phyloP scores from a whole-genome alignment of 768 basidiomycete genomes.

The Podaxis rugospora region DNA sequence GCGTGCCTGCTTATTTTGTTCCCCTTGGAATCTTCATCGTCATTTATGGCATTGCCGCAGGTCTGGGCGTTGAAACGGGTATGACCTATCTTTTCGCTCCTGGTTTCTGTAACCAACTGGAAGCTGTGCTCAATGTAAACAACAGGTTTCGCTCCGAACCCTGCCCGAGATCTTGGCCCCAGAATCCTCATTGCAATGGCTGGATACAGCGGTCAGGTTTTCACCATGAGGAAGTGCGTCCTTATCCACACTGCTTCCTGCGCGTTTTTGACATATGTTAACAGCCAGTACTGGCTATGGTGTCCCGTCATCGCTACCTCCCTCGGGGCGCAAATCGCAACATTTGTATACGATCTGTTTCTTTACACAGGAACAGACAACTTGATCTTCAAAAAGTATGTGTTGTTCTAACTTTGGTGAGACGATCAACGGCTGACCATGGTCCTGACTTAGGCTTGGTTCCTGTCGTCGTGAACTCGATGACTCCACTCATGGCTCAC shows the following conservation, averaged over 20 bases:
- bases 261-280: background rate
- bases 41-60: constrained; percentile 42
- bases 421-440: background rate
- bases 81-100: background rate
- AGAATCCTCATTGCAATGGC: constrained; percentile 64
- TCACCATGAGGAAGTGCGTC: constrained; percentile 34
- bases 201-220: constrained; percentile 53
- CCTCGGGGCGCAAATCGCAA: constrained; percentile 49
- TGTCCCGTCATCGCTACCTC: constrained; percentile 56
- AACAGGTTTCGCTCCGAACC: constrained; percentile 35
- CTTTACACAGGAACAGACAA: constrained; percentile 56
- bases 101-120: background rate
- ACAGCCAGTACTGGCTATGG: constrained; percentile 74
- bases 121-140: background rate
- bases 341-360: constrained; percentile 53
- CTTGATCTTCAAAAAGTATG: constrained; percentile 49
- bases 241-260: background rate
- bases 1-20: constrained; percentile 46
- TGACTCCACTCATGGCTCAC: background rate
- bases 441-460: background rate
- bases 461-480: background rate
- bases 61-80: constrained; percentile 64
- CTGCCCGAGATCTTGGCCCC: constrained; percentile 48
- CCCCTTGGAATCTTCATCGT: constrained; percentile 55
- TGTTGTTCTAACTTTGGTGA: constrained; percentile 1